These are phyloP conservation scores for Colletotrichum kahawae DNA, from an alignment of 2,329 filamentous ascomycete genomes.

Conservation along the genomic window DNA sequence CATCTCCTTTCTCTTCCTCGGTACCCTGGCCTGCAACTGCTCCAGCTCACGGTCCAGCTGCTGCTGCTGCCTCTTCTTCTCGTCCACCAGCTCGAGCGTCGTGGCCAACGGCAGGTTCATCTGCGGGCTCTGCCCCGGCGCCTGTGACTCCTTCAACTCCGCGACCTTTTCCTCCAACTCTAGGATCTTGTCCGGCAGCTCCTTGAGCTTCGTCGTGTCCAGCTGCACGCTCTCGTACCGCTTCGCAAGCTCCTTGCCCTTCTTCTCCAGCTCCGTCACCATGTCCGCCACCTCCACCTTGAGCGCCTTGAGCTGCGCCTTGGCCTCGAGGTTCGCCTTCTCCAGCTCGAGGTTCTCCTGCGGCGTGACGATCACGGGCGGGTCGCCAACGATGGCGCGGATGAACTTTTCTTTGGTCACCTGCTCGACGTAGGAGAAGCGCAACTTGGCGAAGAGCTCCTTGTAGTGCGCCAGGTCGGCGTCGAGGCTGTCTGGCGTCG, in stretches of 20 bases:
- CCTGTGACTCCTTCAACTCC: conserved; percentile 47
- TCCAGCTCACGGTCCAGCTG: conserved; percentile 70
- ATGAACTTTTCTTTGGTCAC: conserved; percentile 99
- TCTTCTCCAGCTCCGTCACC: conserved; percentile 73
- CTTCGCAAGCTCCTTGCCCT: conserved; percentile 61
- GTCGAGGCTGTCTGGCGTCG: conserved; percentile 77
- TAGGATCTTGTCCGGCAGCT: conserved; percentile 55
- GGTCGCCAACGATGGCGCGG: conserved; percentile 87
- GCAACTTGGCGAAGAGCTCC: conserved; percentile 93
- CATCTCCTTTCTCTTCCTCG: conserved; percentile 69
- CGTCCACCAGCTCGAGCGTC: conserved; percentile 58
- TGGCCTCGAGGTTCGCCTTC: conserved; percentile 69
- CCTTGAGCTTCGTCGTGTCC: conserved; percentile 53
- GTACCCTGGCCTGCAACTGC: conserved; percentile 64
- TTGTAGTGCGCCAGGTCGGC: conserved; percentile 90
- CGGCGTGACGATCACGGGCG: conserved; percentile 81
- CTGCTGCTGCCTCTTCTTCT: conserved; percentile 54
- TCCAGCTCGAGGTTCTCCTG: conserved; percentile 84
- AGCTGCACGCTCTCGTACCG: conserved; percentile 56
- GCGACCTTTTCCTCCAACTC: conserved; percentile 54
- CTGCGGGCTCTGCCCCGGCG: conserved; percentile 42
- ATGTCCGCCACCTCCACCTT: conserved; percentile 80
- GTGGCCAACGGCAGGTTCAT: conserved; percentile 63
- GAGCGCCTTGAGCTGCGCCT: conserved; percentile 77
- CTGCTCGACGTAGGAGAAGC: conserved; percentile 97